A percentile compares a stretch with the other conserved stretches of the same genome.
These are phyloP conservation scores for Acmispon strigosus DNA, from an alignment of 306 rosid genomes.

Conservation along the genomic window DNA sequence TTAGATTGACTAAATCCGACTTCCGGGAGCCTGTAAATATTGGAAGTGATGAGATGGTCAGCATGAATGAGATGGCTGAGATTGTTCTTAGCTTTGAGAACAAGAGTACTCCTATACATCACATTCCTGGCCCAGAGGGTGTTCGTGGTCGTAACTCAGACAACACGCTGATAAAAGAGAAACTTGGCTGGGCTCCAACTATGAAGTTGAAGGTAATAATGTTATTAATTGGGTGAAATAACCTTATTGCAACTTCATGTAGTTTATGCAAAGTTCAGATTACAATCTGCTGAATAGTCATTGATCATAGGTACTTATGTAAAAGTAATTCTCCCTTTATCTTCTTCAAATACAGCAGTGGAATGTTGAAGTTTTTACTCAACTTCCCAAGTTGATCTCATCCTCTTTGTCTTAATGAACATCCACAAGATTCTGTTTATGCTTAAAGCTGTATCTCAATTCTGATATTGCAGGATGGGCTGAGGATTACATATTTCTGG, in stretches of 20 bases:
- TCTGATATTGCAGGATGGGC: slow-evolving; percentile 63
- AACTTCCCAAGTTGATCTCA: background rate
- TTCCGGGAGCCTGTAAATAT: slow-evolving; percentile 96
- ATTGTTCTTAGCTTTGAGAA: slow-evolving; percentile 83
- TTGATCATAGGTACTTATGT: background rate
- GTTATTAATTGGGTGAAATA: background rate
- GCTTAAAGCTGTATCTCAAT: slow-evolving; percentile 14
- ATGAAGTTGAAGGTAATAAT: slow-evolving; percentile 85
- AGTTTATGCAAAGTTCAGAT: background rate
- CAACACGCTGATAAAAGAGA: slow-evolving; percentile 92
- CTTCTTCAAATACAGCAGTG: background rate
- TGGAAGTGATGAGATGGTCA: slow-evolving; percentile 99
- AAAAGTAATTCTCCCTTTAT: background rate
- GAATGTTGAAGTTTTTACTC: no score
- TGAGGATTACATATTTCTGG: slow-evolving; percentile 90
- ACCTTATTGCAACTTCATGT: slow-evolving; percentile 2
- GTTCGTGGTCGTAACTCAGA: slow-evolving; percentile 99
- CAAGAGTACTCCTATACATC: slow-evolving; percentile 80
- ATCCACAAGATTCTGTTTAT: background rate
- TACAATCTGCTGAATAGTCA: background rate
- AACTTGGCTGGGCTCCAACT: slow-evolving; percentile 99
- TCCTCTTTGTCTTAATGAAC: background rate
- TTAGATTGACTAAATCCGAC: slow-evolving; percentile 92
- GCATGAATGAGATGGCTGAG: slow-evolving; percentile 99
- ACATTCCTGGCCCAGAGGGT: slow-evolving; percentile 99